Base-by-base conservation (phyloP, 2,329 filamentous ascomycete species). In the Thelonectria discophora region DNA sequence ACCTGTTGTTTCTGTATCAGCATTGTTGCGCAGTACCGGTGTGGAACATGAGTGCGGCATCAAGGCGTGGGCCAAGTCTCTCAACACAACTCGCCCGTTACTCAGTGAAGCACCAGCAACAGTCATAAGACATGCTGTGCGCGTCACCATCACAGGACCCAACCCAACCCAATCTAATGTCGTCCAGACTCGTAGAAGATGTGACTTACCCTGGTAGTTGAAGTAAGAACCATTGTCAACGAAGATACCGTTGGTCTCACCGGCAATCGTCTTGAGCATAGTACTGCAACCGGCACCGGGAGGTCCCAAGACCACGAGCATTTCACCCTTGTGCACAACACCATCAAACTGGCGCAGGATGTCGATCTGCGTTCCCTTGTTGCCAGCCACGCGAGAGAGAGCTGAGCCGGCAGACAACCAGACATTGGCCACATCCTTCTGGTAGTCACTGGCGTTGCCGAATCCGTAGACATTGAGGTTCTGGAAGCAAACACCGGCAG, bases 181-280 rank as follows among this genome's bases (percentile, higher is more conserved):
- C 15, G 10, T 20, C 3, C 11, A 43, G 47, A 34, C 37, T 47
- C 37, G 46, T 10, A 15, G 6, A 9, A 12, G 34, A 55, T 18
- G 53, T 46, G 12, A 69, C 75, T 73, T 75, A 82, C 88, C 90
- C 75, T 95, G 90, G 73, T 96, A 97, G 78, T 96, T 94, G 73
- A 97, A 87, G 64, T 91, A 87, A 0, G 90, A 89, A 11, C 81
- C 79, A 3, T 89, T 79, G 49, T 92, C 90, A 13, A 95, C 82
- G 68, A 85, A 87, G 69, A 96, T 88, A 53, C 93, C 93, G 68
- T 93, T 90, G 20, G 90, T 92, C 77, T 96, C 92, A 62, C 93
- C 92, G 3, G 92, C 87, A 67, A 96, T 86, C 0, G 92, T 91
- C 80, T 96, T 96, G 60, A 97, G 81, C 65, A 96, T 89, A 2